Evolutionary conservation across 352 stramenopile species (phyloP), one percentile per base, ranked within the genome.

Genomic region (Globisporangium irregulare): DNA sequence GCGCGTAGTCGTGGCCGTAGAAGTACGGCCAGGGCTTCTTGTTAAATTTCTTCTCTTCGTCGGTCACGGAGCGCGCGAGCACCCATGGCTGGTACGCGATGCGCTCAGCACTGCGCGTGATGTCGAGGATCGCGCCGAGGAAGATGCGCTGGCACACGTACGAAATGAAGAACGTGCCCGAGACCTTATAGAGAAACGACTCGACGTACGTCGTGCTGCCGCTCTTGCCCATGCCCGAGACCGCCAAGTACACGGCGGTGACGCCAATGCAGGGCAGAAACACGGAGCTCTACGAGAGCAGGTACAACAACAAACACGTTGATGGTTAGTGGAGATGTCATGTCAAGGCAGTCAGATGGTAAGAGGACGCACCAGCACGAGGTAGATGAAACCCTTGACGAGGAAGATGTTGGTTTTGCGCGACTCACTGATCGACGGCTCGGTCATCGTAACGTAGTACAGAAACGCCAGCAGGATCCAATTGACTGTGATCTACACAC

Each of bases 81-180:
- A 88, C 73, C 87, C 87, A 94, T 3, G 85, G 87, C 62, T 92
- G 83, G 43, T 82, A 84, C 20, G 73, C 79, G n/a, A 88, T 70
- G 1, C 80, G 83, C 63, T 94, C 84, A 9, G 77, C 77, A 46
- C 84, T 76, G 1, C 87, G 80, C 64, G 83, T 87, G 36, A 94
- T 76, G 68, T 90, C 80, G n/a, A 93, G 71, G 54, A 93, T 89
- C 4, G 80, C 77, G 7, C 84, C 85, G 1, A 94, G 74, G 43
- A 94, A 93, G 41, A 84, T 82, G 58, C 86, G 81, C 63, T 94
- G 86, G 24, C 84, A 92, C n/a, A 94, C 72, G 60, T 94, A 94
- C 62, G 86, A 90, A 71, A 94, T 91, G 80, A 94, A 94, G 70
- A 94, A 92, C 4, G 86, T 92, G n/a, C 86, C 84, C 12, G 82